Conservation (phyloP, 352 stramenopile genomes). For the Globisporangium spiculum region DNA sequence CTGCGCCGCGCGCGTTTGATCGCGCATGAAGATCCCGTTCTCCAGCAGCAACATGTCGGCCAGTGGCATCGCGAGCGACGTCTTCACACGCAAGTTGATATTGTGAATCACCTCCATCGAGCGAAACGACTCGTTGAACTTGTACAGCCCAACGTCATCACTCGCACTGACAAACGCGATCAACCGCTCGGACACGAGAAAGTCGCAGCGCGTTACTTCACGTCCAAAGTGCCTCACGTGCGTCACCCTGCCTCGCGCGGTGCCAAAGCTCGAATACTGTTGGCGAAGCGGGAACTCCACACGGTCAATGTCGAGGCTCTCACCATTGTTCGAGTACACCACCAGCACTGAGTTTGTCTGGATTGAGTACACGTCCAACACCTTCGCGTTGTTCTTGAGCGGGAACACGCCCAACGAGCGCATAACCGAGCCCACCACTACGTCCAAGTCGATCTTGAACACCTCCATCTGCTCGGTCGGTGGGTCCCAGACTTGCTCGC, state of each 20-base stretch:
- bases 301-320: slow-evolving; percentile 5
- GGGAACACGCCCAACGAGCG: slow-evolving; percentile 7
- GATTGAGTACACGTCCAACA: slow-evolving; percentile 15
- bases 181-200: slow-evolving; percentile 1
- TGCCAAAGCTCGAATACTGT: background rate
- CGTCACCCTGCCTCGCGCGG: too few species aligned
- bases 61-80: slow-evolving; percentile 18
- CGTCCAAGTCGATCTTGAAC: slow-evolving; percentile 15
- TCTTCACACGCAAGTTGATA: slow-evolving; percentile 16
- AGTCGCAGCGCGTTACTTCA: slow-evolving; percentile 6
- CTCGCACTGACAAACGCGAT: slow-evolving; percentile 11
- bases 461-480: slow-evolving; percentile 16
- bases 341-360: slow-evolving; percentile 10
- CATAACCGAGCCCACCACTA: background rate
- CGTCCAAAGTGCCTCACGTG: slow-evolving; percentile 6
- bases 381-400: background rate
- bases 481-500: slow-evolving; percentile 14
- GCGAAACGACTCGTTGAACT: slow-evolving; percentile 17
- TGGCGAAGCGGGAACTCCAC: slow-evolving; percentile 13
- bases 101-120: slow-evolving; percentile 17
- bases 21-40: slow-evolving; percentile 28
- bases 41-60: slow-evolving; percentile 18
- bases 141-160: slow-evolving; percentile 14
- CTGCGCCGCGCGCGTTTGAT: slow-evolving; percentile 29
- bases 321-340: background rate